Evolutionary conservation across 139 green algal genomes (phyloP).

Genomic region (Pleodorina starrii): DNA sequence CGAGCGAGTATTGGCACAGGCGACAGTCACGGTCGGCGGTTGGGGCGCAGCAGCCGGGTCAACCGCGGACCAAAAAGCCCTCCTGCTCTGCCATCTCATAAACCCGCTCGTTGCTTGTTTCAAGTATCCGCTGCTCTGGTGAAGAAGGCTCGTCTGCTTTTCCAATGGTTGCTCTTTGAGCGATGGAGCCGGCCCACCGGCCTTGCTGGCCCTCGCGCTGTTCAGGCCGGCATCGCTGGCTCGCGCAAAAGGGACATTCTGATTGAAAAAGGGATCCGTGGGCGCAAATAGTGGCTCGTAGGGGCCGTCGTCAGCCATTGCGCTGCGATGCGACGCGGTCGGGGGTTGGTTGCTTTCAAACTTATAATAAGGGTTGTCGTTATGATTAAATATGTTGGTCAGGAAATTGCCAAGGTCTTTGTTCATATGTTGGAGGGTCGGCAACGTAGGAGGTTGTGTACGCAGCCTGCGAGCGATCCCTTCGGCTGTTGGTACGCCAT

Average conservation of each 20-base stretch:
- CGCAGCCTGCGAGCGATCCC: not conserved
- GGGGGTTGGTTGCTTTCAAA: too few relatives aligned
- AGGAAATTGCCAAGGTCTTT: too few relatives aligned
- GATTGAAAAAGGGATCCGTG: not conserved
- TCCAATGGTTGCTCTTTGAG: not conserved
- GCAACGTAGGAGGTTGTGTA: conserved; percentile 10
- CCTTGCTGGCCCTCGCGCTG: too few relatives aligned
- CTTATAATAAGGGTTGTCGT: too few relatives aligned
- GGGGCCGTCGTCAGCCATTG: not conserved
- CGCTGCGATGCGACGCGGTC: too few relatives aligned
- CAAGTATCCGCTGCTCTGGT: conserved; percentile 5
- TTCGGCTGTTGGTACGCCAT: not conserved
- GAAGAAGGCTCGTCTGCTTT: conserved; percentile 1
- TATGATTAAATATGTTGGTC: too few relatives aligned
- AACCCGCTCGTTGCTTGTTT: conserved; percentile 7
- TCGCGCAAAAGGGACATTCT: too few relatives aligned
- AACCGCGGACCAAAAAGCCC: not conserved
- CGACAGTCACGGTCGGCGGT: not conserved
- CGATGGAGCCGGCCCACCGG: not conserved
- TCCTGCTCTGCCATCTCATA: conserved; percentile 20
- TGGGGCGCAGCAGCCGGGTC: not conserved
- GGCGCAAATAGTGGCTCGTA: not conserved
- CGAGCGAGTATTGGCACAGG: not conserved
- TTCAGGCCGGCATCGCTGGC: too few relatives aligned
- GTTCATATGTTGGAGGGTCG: conserved; percentile 17